Evolutionary conservation across 2,329 filamentous ascomycete genomes (phyloP).

Genomic region (Paraphaeosphaeria minitans): DNA sequence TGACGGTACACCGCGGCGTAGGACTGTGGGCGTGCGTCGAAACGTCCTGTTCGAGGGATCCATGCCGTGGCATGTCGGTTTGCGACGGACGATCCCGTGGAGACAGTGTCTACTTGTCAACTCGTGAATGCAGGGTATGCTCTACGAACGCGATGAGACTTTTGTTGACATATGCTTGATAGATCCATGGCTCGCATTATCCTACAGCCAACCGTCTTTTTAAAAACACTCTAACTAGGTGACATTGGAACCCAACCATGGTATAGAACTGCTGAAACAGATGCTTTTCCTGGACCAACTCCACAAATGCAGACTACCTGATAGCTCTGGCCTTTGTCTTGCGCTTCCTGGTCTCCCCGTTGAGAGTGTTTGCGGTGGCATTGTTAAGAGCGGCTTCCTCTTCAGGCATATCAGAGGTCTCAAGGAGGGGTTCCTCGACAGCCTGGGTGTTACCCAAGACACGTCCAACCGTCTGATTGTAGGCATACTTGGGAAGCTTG

Average conservation of each 20-base stretch:
- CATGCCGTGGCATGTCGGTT: too few relatives aligned
- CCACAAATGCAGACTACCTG: constrained; percentile 22
- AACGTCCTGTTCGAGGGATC: not conserved
- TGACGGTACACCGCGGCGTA: too few relatives aligned
- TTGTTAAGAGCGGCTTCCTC: constrained; percentile 49
- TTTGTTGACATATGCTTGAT: not conserved
- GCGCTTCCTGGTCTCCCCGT: constrained; percentile 53
- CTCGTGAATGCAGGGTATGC: too few relatives aligned
- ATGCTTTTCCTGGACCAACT: constrained; percentile 2
- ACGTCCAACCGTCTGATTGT: constrained; percentile 56
- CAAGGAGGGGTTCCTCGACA: constrained; percentile 43
- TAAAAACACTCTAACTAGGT: not conserved
- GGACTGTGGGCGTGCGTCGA: not conserved
- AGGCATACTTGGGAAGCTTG: constrained; percentile 76
- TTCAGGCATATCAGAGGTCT: constrained; percentile 44
- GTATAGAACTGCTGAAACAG: constrained; percentile 7
- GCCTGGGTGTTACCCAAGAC: constrained; percentile 47
- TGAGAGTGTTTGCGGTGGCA: constrained; percentile 52
- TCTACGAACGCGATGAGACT: not conserved
- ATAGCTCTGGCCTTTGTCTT: constrained; percentile 36
- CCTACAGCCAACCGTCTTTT: not conserved
- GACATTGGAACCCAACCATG: constrained; percentile 2
- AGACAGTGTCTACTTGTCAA: too few relatives aligned
- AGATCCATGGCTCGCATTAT: not conserved
- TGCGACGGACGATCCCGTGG: too few relatives aligned